phyloP scores from a whole-genome alignment of 495 filamentous ascomycete genomes.

The Talaromyces wortmannii region DNA sequence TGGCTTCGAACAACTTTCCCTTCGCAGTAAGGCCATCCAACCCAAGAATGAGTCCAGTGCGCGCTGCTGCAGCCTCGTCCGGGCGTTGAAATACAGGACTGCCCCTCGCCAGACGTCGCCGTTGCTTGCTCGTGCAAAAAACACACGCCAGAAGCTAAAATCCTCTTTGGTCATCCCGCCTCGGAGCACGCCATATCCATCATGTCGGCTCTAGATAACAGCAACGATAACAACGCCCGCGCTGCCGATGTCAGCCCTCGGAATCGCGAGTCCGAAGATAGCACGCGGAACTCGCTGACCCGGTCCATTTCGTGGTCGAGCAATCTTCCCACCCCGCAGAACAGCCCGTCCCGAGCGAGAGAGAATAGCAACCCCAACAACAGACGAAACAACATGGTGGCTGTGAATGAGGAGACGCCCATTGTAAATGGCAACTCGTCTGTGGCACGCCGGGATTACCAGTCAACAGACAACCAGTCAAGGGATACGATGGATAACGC shows the following conservation, averaged over 20 bases:
- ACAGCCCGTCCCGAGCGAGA: background rate
- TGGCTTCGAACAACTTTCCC: too few species aligned
- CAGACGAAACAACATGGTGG: slow-evolving; percentile 2
- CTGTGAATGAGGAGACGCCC: slow-evolving; percentile 25
- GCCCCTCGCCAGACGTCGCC: background rate
- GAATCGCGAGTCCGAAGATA: too few species aligned
- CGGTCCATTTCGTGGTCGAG: background rate
- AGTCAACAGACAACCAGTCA: slow-evolving; percentile 18
- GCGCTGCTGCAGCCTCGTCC: too few species aligned
- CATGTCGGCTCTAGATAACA: background rate
- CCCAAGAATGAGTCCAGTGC: too few species aligned
- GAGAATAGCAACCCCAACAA: background rate
- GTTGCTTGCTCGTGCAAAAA: background rate
- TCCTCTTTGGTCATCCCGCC: background rate
- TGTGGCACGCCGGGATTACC: slow-evolving; percentile 23
- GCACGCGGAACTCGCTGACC: background rate
- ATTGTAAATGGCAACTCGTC: slow-evolving; percentile 19
- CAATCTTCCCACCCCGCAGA: background rate
- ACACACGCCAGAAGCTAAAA: background rate
- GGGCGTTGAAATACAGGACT: too few species aligned
- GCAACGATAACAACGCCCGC: background rate
- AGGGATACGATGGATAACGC: slow-evolving; percentile 1
- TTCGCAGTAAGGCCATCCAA: too few species aligned
- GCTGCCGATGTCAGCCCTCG: background rate
- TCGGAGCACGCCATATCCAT: background rate